Conservation (phyloP, 164 flowering plant genomes). For the Vitis vinifera region ASM3070453v1 NC_081812.1:8294501-8295000, state of each 20-base stretch:
- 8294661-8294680: constrained; percentile 34
- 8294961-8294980: too few species aligned
- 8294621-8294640: constrained; percentile 15
- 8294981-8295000: too few species aligned
- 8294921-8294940: too few species aligned
- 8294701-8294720: not conserved
- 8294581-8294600: constrained; percentile 3
- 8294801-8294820: too few species aligned
- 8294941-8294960: too few species aligned
- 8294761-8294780: not conserved
- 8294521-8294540: constrained; percentile 12
- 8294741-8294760: constrained; percentile 7
- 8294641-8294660: constrained; percentile 9
- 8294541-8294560: constrained; percentile 21
- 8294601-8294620: constrained; percentile 13
- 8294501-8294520: constrained; percentile 48
- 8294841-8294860: too few species aligned
- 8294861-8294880: too few species aligned
- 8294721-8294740: not conserved
- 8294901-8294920: too few species aligned
- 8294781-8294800: too few species aligned
- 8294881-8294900: too few species aligned
- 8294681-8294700: constrained; percentile 18
- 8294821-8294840: too few species aligned
- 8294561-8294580: constrained; percentile 13